Evolutionary conservation across 2,329 filamentous ascomycete genomes (phyloP), one percentile per base, ranked within the genome.

Genomic region (Albifimbria verrucaria): DNA sequence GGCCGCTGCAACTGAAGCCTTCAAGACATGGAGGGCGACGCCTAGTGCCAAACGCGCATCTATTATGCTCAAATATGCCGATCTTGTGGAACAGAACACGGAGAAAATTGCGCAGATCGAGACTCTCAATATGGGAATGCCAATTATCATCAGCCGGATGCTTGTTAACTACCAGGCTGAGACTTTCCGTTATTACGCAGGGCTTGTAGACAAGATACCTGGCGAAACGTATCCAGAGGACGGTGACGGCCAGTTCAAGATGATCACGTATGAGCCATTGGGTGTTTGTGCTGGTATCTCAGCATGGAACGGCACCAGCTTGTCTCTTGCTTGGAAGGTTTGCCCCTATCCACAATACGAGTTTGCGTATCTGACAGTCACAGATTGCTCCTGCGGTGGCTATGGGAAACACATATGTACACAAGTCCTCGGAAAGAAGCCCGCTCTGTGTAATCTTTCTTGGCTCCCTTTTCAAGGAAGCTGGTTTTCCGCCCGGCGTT

Each of bases 151-250:
- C 4, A 12, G 5, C 1, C 7, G 87, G 20, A 77, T 76, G 47
- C 87, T 92, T 17, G 60, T 65, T 17, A 73, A 78, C 53, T 67
- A 75, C 18, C 32, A 39, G 18, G 56, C 71, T 48, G 68, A 60
- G 49, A 57, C 57, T 4, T 52, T 65, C 32, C 57, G 63, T 6
- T 68, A 69, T 57, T 69, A 69, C 66, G 89, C 81, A 62, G 90
- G 90, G 53, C 93, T 87, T 85, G 88, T 89, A 59, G 90, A 94
- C 78, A 95, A 94, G 83, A 85, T 92, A 59, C 79, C 85, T 68
- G 90, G 90, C 69, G 88, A 90, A 77, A 89, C 90, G 51, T 39
- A 85, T 92, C 59, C 88, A 92, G 61, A 87, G 88, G 58, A 77
- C 82, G 66, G 80, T 82, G 50, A 85, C 88, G 57, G 89, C 6